Evolutionary conservation across 2,329 filamentous ascomycete species (phyloP).

Genomic region (Ophiocordyceps sinensis): DNA sequence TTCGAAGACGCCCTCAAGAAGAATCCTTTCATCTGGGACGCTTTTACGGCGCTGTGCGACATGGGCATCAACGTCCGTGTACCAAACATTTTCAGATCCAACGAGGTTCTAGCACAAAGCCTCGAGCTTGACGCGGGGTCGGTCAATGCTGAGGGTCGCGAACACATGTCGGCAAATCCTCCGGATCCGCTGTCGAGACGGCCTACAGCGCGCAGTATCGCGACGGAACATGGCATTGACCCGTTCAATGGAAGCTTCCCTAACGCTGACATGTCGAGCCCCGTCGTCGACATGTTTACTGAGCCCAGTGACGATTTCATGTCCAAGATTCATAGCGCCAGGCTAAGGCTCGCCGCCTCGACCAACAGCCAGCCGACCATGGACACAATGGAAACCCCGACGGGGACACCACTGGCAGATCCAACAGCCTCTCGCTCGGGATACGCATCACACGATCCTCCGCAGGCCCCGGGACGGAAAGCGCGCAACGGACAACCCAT

Average conservation of each 20-base stretch:
- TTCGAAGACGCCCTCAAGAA: slow-evolving; percentile 80
- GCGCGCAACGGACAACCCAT: slow-evolving; percentile 37
- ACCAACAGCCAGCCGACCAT: slow-evolving; percentile 23
- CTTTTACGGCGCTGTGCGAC: slow-evolving; percentile 78
- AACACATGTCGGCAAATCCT: slow-evolving; percentile 17
- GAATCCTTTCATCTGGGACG: slow-evolving; percentile 98
- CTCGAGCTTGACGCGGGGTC: slow-evolving; percentile 23
- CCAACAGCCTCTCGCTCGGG: slow-evolving; percentile 9
- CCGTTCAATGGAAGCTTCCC: slow-evolving; percentile 36
- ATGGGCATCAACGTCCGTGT: slow-evolving; percentile 70
- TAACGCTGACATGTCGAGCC: slow-evolving; percentile 24
- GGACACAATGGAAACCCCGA: slow-evolving; percentile 51
- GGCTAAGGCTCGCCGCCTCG: slow-evolving; percentile 27
- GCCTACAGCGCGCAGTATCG: slow-evolving; percentile 20
- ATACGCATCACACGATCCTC: slow-evolving; percentile 24
- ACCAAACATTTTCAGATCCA: slow-evolving; percentile 74
- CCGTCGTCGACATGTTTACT: slow-evolving; percentile 23
- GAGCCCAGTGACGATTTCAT: slow-evolving; percentile 40
- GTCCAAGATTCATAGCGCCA: slow-evolving; percentile 38
- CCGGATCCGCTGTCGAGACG: slow-evolving; percentile 28
- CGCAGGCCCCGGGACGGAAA: slow-evolving; percentile 37
- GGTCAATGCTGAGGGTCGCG: slow-evolving; percentile 19
- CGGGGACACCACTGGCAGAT: slow-evolving; percentile 11
- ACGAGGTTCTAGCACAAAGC: slow-evolving; percentile 33
- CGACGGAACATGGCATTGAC: slow-evolving; percentile 25